Base-by-base conservation (phyloP, 257 asterid genomes). In the Solanum piurae region DNA sequence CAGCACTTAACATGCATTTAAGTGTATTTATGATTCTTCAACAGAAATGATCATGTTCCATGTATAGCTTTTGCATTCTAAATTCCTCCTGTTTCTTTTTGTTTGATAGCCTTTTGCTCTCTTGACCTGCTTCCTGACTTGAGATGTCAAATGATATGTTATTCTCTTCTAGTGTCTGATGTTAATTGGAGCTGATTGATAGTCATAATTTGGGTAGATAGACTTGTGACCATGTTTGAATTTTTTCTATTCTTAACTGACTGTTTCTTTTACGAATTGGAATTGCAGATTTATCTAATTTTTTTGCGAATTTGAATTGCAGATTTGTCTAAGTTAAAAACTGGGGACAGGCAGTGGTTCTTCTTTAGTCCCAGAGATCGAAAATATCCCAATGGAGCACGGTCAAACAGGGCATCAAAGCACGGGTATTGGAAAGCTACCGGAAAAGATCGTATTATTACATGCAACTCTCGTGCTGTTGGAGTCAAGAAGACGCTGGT, bases 401-500 rank as follows among this genome's bases (percentile, higher is more conserved):
- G 99, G 92, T 93, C 98, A 36, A 96, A 92, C 60, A 92, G 99
- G 83, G 98, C 94, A 1, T 94, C 98, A 34, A 93, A 91, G 89
- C 93, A 93, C 29, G 99, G 99, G 33, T 95, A 97, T 31, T 97
- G 99, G 99, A 97, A 97, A 92, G 97, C 94, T 42, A 97, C 99
- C 13, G 99, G 99, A 25, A 97, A 93, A 88, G 98, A 96, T 86
- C 98, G 99, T 18, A 90, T 76, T 44, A 96, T 97, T 89, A 76
- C 89, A 4, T 92, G 92, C 85, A 92, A 92, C 66, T 88, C 96
- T 49, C 96, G 98, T 44, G 79, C 92, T 12, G 98, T 95, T 75
- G 99, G 99, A 66, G 6, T 94, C 2, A 97, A 97, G 93, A 97
- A 97, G 93, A 97, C 99, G 12, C 91, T 97, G 86, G 99, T 97